phyloP scores from a whole-genome alignment of 73 alveolate genomes.

The Tetrahymena borealis region DNA sequence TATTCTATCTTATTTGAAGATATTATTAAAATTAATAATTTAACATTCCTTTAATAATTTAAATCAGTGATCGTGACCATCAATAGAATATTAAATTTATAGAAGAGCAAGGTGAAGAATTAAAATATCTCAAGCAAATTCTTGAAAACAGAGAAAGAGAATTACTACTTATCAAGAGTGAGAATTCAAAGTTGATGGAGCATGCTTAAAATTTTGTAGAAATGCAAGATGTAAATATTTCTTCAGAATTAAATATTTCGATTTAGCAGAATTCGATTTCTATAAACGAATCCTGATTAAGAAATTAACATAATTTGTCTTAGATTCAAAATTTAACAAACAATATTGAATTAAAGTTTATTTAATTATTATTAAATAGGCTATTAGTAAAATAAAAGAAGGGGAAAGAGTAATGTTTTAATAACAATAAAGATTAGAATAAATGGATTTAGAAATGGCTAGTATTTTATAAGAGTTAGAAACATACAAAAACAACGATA shows the following conservation, averaged over 20 bases:
- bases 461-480: background rate
- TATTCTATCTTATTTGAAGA: background rate
- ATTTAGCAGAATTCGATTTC: too few relatives aligned
- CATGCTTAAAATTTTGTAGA: background rate
- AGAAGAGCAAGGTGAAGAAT: background rate
- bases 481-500: background rate
- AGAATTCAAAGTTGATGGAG: background rate
- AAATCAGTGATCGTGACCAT: background rate
- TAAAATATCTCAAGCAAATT: background rate
- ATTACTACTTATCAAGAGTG: background rate
- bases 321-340: too few relatives aligned
- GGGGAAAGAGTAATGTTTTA: background rate
- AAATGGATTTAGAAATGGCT: background rate
- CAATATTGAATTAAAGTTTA: background rate
- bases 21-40: background rate
- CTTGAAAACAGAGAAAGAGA: background rate
- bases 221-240: constrained; percentile 1
- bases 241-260: too few relatives aligned
- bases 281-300: too few relatives aligned
- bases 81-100: background rate
- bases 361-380: background rate
- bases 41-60: background rate
- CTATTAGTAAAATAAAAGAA: background rate
- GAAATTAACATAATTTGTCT: too few relatives aligned
- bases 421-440: background rate